Conservation (phyloP, 108 stramenopile genomes). For the Skeletonema marinoi region DNA sequence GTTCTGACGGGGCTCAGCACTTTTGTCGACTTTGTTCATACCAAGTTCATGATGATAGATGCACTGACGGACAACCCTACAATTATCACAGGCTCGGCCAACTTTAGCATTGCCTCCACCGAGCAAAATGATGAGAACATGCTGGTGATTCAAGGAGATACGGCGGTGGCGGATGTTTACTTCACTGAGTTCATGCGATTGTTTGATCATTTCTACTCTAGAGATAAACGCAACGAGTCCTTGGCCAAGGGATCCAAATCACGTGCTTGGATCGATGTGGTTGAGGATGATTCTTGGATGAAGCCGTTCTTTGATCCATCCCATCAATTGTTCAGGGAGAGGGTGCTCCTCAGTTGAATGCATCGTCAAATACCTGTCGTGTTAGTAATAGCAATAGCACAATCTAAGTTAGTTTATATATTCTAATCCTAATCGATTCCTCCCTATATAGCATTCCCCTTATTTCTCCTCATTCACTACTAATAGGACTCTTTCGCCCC, state of each 20-base stretch:
- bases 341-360: conserved; percentile 28
- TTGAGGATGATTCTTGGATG: conserved; percentile 41
- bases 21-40: conserved; percentile 40
- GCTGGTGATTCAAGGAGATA: conserved; percentile 34
- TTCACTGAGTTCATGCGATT: conserved; percentile 43
- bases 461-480: not conserved
- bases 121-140: conserved; percentile 48
- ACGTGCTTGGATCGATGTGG: conserved; percentile 19
- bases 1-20: conserved; percentile 34
- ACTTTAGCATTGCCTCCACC: conserved; percentile 40
- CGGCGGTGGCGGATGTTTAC: conserved; percentile 42
- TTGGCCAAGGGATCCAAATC: not conserved
- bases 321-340: conserved; percentile 32
- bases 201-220: conserved; percentile 43
- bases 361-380: not conserved
- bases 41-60: conserved; percentile 42
- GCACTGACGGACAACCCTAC: conserved; percentile 37
- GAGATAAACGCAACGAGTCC: conserved; percentile 22
- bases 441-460: not conserved
- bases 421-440: not conserved
- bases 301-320: conserved; percentile 45
- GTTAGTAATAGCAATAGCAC: not conserved
- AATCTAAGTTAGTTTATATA: not conserved
- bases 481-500: not conserved
- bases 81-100: conserved; percentile 41